Conservation (phyloP, 2,329 filamentous ascomycete species). For the Talaromyces atroroseus region DNA sequence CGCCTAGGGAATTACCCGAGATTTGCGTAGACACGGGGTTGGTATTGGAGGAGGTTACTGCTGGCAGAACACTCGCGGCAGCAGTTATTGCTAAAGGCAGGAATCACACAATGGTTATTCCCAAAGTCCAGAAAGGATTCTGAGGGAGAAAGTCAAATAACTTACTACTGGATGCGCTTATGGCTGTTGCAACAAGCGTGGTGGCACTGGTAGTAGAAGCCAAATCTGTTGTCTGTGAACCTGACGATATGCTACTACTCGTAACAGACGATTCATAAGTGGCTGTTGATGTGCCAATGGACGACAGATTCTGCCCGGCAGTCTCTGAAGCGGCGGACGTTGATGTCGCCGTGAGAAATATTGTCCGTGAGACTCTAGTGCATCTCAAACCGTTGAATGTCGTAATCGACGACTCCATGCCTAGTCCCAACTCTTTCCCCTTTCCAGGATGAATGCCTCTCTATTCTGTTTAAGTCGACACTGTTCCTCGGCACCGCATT, state of each 20-base stretch:
- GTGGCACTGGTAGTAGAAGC: not conserved
- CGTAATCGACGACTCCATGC: conserved; percentile 14
- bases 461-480: not conserved
- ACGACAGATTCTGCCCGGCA: not conserved
- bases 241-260: not conserved
- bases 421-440: not conserved
- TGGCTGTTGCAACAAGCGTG: not conserved
- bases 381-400: conserved; percentile 21
- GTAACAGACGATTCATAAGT: not conserved
- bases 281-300: not conserved
- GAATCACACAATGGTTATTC: not conserved
- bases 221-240: not conserved
- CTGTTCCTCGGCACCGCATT: not conserved
- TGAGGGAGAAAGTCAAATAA: not conserved
- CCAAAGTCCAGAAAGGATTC: not conserved
- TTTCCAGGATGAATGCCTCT: not conserved
- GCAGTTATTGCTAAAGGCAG: not conserved
- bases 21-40: conserved; percentile 1
- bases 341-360: conserved; percentile 14
- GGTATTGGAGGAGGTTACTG: not conserved
- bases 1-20: not conserved
- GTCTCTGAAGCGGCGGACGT: conserved; percentile 10
- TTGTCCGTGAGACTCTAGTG: conserved; percentile 19
- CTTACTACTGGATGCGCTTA: conserved; percentile 5
- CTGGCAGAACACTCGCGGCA: not conserved